These are phyloP conservation scores for Stevia rebaudiana DNA, from an alignment of 140 eudicot genomes.

Conservation along the genomic window DNA sequence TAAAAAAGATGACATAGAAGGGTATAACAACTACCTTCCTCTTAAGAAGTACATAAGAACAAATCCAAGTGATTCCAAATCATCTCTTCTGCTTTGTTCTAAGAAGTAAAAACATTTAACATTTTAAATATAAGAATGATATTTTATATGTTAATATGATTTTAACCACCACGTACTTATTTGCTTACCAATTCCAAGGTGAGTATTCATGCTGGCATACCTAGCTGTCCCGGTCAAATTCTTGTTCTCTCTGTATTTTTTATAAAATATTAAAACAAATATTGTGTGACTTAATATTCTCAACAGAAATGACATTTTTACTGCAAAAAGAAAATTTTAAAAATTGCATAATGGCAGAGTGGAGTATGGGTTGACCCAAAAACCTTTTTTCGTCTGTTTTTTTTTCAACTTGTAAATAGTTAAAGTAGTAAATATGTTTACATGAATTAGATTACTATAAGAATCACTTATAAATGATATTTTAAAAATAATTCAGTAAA, in stretches of 20 bases:
- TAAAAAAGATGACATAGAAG: background rate
- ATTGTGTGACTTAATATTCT: conserved; percentile 1
- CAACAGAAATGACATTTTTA: background rate
- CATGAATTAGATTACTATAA: background rate
- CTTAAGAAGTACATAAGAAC: conserved; percentile 92
- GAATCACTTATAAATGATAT: background rate
- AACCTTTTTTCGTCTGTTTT: background rate
- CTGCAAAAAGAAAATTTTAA: background rate
- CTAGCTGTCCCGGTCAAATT: conserved; percentile 93
- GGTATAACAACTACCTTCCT: conserved; percentile 62
- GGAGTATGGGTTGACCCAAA: background rate
- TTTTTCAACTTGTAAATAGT: background rate
- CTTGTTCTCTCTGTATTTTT: conserved; percentile 72
- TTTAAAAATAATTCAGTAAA: background rate
- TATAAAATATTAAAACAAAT: background rate
- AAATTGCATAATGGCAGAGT: background rate
- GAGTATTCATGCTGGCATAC: conserved; percentile 92
- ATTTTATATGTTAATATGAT: conserved; percentile 2
- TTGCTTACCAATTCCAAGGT: conserved; percentile 83
- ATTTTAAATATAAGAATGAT: conserved; percentile 19
- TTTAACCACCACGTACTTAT: conserved; percentile 27
- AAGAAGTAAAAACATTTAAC: background rate
- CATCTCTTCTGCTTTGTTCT: conserved; percentile 97
- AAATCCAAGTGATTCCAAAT: conserved; percentile 90
- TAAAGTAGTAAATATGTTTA: background rate